Conservation (phyloP, 1,284 basidiomycete genomes). For the Fomitopsis schrenkii region DNA sequence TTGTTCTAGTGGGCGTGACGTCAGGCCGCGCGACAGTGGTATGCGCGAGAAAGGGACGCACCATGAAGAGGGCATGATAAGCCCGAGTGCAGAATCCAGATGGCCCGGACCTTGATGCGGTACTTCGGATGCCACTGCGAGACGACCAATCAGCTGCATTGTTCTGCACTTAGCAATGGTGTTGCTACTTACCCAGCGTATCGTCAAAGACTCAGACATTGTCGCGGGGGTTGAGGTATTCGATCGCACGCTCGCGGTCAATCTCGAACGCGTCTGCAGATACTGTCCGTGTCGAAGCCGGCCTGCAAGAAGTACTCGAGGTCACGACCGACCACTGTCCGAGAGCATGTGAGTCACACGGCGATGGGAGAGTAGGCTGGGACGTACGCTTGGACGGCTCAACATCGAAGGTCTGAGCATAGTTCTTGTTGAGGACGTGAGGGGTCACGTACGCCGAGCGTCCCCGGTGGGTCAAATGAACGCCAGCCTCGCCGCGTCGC, state of each 20-base stretch:
- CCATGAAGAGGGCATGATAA: constrained; percentile 99
- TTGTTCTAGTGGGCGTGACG: constrained; percentile 64
- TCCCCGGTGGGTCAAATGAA: too few relatives aligned
- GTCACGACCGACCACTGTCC: constrained; percentile 82
- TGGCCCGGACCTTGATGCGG: constrained; percentile 99
- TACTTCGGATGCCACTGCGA: constrained; percentile 94
- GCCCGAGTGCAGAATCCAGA: constrained; percentile 97
- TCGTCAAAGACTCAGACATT: constrained; percentile 99
- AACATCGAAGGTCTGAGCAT: constrained; percentile 67
- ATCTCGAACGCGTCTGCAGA: constrained; percentile 94
- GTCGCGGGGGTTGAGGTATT: constrained; percentile 98
- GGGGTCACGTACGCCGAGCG: constrained; percentile 85
- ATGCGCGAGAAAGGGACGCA: constrained; percentile 37
- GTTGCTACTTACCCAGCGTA: constrained; percentile 71
- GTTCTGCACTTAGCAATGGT: neutral
- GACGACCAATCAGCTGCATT: constrained; percentile 3
- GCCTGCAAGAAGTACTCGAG: constrained; percentile 98
- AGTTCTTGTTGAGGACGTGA: constrained; percentile 79
- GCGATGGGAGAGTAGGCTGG: neutral
- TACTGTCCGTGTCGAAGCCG: constrained; percentile 90
- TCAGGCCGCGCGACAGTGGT: constrained; percentile 2
- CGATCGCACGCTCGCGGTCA: constrained; percentile 99
- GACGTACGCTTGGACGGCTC: constrained; percentile 59
- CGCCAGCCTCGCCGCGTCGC: too few relatives aligned
- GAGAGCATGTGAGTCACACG: neutral